phyloP scores from a whole-genome alignment of 139 green algal genomes.

The Marvania coccoides region DNA sequence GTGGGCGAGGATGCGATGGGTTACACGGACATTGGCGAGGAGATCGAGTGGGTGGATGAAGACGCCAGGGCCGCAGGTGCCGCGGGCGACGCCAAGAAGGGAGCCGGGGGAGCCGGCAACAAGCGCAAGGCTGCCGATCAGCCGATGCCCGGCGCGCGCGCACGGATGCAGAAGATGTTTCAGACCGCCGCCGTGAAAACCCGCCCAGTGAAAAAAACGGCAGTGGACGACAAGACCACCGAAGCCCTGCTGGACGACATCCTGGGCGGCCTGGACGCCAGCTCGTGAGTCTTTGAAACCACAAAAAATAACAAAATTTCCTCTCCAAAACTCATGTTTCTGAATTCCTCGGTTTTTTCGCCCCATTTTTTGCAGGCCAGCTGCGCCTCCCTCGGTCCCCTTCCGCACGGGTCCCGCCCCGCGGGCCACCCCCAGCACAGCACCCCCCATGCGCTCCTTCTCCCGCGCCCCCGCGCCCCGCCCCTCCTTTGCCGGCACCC shows the following conservation, averaged over 20 bases:
- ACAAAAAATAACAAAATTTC: too few relatives aligned
- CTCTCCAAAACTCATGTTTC: too few relatives aligned
- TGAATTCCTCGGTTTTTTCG: background rate
- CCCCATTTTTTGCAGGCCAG: background rate
- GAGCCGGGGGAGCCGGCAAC: slow-evolving; percentile 3
- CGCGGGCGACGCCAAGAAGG: slow-evolving; percentile 10
- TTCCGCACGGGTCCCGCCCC: background rate
- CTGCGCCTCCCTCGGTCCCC: background rate
- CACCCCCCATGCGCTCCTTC: background rate
- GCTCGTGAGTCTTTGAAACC: background rate
- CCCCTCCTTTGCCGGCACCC: background rate
- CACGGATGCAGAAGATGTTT: slow-evolving; percentile 54
- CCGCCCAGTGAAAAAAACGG: background rate
- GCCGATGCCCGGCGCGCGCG: slow-evolving; percentile 13
- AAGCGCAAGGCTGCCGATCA: slow-evolving; percentile 21
- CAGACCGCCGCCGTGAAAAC: slow-evolving; percentile 23
- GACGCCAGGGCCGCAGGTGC: slow-evolving; percentile 10
- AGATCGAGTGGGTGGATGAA: slow-evolving; percentile 66
- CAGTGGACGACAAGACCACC: slow-evolving; percentile 21
- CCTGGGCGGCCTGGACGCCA: slow-evolving; percentile 42
- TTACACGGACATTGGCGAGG: slow-evolving; percentile 85
- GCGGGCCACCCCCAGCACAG: background rate
- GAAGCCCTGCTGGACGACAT: slow-evolving; percentile 79
- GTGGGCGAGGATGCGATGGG: slow-evolving; percentile 68
- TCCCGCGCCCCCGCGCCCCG: background rate